Evolutionary conservation across 2,329 filamentous ascomycete genomes (phyloP).

Genomic region (Paecilomyces formosus): DNA sequence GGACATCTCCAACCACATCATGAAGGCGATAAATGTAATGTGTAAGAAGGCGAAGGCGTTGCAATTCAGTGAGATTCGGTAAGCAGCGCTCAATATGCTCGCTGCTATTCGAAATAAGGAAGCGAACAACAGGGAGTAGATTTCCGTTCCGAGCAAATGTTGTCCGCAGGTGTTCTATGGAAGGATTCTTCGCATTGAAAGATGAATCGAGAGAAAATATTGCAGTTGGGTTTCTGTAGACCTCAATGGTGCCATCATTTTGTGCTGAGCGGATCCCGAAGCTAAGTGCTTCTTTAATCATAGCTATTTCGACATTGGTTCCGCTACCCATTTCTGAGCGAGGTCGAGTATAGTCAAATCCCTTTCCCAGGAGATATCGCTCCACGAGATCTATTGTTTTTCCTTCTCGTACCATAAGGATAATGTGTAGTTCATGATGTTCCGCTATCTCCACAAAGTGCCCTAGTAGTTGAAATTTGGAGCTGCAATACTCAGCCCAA

Average conservation of each 20-base stretch:
- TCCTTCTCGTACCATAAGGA: conserved; percentile 30
- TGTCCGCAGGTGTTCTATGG: conserved; percentile 31
- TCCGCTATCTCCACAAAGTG: conserved; percentile 31
- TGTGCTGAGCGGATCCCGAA: conserved; percentile 26
- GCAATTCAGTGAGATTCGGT: conserved; percentile 25
- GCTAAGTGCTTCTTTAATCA: conserved; percentile 27
- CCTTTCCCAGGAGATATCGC: conserved; percentile 36
- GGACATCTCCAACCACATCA: conserved; percentile 32
- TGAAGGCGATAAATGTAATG: conserved; percentile 25
- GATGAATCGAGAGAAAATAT: conserved; percentile 39
- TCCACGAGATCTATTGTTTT: conserved; percentile 31
- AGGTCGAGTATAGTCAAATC: conserved; percentile 22
- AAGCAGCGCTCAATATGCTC: conserved; percentile 40
- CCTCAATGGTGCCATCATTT: conserved; percentile 21
- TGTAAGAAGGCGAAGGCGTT: conserved; percentile 26
- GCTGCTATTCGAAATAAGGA: conserved; percentile 38
- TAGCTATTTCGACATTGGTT: conserved; percentile 25
- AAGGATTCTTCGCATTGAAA: conserved; percentile 31
- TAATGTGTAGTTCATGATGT: conserved; percentile 28
- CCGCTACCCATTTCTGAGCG: conserved; percentile 24
- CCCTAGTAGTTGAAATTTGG: conserved; percentile 40
- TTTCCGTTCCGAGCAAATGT: conserved; percentile 25
- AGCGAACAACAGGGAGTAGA: conserved; percentile 36
- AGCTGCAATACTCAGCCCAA: conserved; percentile 41
- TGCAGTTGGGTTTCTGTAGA: conserved; percentile 27